A percentile compares a stretch with the other conserved stretches of the same genome.
Evolutionary conservation across 1,139 yeast genomes (phyloP).

Genomic region (Debaryomyces udenii): DNA sequence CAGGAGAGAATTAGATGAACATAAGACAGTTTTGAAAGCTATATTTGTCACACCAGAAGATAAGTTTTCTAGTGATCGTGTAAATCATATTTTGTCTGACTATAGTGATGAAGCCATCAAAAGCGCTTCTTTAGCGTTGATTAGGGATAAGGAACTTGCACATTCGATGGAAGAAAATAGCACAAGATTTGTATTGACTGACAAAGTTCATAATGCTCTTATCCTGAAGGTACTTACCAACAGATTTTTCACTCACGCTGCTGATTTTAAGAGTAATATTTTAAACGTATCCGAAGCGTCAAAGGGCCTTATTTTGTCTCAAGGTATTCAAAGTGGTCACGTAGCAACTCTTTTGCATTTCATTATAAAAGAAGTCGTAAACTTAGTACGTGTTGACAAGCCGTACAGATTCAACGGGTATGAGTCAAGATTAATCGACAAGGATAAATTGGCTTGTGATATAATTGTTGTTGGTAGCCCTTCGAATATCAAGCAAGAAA

Average conservation of each 20-base stretch:
- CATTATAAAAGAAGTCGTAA: conserved; percentile 38
- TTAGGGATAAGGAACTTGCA: conserved; percentile 55
- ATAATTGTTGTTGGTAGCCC: conserved; percentile 37
- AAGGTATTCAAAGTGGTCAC: conserved; percentile 59
- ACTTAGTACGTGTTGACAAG: conserved; percentile 56
- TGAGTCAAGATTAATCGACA: conserved; percentile 64
- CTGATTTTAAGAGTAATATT: conserved; percentile 44
- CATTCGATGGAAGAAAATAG: conserved; percentile 48
- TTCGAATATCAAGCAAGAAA: conserved; percentile 2
- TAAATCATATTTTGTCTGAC: conserved; percentile 44
- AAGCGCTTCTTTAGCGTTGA: conserved; percentile 54
- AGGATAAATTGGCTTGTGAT: conserved; percentile 65
- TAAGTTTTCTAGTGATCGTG: conserved; percentile 46
- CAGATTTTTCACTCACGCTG: conserved; percentile 49
- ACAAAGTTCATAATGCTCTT: conserved; percentile 48
- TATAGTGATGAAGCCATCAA: conserved; percentile 50
- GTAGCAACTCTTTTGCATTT: conserved; percentile 57
- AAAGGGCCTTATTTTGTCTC: conserved; percentile 61
- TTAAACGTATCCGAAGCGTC: conserved; percentile 38
- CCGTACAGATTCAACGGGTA: conserved; percentile 55
- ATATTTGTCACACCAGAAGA: conserved; percentile 60
- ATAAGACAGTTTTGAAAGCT: conserved; percentile 53
- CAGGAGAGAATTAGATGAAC: conserved; percentile 30
- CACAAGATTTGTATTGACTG: conserved; percentile 61
- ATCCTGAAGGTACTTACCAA: conserved; percentile 40